Evolutionary conservation across 208 protist genomes (phyloP), one percentile per base, ranked within the genome.

Genomic region (Balamuthia mandrillaris): DNA sequence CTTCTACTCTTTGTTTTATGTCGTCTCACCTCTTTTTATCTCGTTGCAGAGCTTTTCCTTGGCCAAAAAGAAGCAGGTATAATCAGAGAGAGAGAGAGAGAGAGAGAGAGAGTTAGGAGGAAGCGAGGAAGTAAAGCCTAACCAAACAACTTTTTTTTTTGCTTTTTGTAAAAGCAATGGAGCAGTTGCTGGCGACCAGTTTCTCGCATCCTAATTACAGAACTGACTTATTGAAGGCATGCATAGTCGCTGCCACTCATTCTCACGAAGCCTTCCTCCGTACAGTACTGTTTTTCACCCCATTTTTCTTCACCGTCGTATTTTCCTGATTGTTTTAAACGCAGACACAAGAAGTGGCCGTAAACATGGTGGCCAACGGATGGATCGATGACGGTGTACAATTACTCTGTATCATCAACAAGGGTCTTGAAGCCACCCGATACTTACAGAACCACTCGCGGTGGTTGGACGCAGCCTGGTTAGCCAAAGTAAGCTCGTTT

Each of bases 151-250:
- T n/a, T n/a, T n/a, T n/a, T n/a, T n/a, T n/a, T n/a, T n/a, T n/a
- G n/a, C n/a, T n/a, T n/a, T n/a, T n/a, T n/a, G n/a, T n/a, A n/a
- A n/a, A n/a, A n/a, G n/a, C n/a, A n/a, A n/a, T n/a, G n/a, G n/a
- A n/a, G n/a, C n/a, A n/a, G n/a, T n/a, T n/a, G n/a, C n/a, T n/a
- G n/a, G n/a, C n/a, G n/a, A n/a, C n/a, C n/a, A n/a, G n/a, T n/a
- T n/a, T n/a, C n/a, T n/a, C n/a, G n/a, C n/a, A n/a, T n/a, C n/a
- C n/a, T n/a, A n/a, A n/a, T n/a, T n/a, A n/a, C n/a, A n/a, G n/a
- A n/a, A n/a, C n/a, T n/a, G n/a, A n/a, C n/a, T n/a, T 81, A 51
- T 51, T 81, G 29, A 81, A 81, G 52, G 72, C 72, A 21, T 81
- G 72, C 49, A 39, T 81, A 21, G 29, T 81, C 7, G 45, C 72